These are phyloP conservation scores for Biscogniauxia mediterranea DNA, from an alignment of 2,329 filamentous ascomycete genomes.

Conservation along the genomic window DNA sequence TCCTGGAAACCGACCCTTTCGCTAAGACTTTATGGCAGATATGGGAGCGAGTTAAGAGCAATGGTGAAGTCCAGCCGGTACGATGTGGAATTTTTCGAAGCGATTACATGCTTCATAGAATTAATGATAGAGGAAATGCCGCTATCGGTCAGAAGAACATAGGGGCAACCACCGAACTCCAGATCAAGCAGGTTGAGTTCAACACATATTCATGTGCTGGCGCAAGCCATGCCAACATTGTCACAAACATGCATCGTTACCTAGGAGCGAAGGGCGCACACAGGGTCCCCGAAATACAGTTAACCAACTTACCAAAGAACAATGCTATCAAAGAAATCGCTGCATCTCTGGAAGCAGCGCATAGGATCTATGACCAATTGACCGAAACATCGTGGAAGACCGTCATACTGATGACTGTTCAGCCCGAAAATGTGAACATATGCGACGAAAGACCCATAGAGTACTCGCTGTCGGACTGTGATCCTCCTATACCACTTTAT, in stretches of 20 bases:
- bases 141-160: background rate
- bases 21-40: constrained; percentile 38
- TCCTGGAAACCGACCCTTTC: constrained; percentile 35
- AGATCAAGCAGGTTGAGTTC: constrained; percentile 45
- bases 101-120: constrained; percentile 43
- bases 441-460: constrained; percentile 45
- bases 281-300: background rate
- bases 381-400: constrained; percentile 18
- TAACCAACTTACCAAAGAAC: constrained; percentile 30
- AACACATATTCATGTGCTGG: constrained; percentile 44
- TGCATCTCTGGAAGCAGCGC: constrained; percentile 32
- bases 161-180: background rate
- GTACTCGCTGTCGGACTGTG: constrained; percentile 37
- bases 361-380: constrained; percentile 31
- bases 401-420: constrained; percentile 43
- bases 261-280: constrained; percentile 28
- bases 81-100: constrained; percentile 40
- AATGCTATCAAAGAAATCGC: constrained; percentile 33
- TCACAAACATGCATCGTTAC: constrained; percentile 41
- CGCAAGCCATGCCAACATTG: constrained; percentile 38
- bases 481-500: constrained; percentile 34
- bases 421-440: constrained; percentile 43
- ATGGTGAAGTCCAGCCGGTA: constrained; percentile 31
- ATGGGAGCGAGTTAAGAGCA: constrained; percentile 31
- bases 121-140: background rate